Conservation (phyloP, 768 basidiomycete genomes). For the Suillus spraguei region DNA sequence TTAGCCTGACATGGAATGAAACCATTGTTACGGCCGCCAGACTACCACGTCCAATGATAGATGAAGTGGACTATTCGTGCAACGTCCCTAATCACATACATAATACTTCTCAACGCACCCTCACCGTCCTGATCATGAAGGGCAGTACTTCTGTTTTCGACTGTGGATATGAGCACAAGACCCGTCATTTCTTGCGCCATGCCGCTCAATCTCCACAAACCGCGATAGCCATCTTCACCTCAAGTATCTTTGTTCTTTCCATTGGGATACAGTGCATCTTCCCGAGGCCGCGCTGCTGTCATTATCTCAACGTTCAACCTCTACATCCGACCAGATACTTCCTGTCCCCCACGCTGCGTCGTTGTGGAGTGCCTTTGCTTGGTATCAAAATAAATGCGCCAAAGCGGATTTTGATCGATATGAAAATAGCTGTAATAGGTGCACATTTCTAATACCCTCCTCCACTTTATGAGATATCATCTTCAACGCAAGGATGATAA, state of each 20-base stretch:
- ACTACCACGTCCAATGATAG: neutral
- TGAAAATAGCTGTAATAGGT: too few species aligned
- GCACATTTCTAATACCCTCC: too few species aligned
- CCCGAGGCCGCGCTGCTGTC: neutral
- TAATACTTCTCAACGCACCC: neutral
- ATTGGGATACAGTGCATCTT: neutral
- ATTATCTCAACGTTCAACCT: neutral
- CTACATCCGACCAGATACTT: neutral
- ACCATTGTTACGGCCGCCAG: neutral
- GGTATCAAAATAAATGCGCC: too few species aligned
- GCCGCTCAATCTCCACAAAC: neutral
- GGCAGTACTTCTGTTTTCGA: neutral
- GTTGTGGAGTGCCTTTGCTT: neutral
- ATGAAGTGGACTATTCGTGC: too few species aligned
- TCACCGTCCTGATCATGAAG: neutral
- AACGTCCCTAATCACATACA: neutral
- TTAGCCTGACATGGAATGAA: neutral
- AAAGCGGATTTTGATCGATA: too few species aligned
- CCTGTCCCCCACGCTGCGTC: neutral
- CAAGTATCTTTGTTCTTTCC: neutral
- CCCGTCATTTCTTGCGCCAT: neutral
- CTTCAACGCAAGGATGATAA: too few species aligned
- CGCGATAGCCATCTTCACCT: neutral
- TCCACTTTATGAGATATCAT: too few species aligned
- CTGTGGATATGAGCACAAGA: neutral